phyloP scores from a whole-genome alignment of 257 asterid species.

The Thymus mandschuricus region DNA sequence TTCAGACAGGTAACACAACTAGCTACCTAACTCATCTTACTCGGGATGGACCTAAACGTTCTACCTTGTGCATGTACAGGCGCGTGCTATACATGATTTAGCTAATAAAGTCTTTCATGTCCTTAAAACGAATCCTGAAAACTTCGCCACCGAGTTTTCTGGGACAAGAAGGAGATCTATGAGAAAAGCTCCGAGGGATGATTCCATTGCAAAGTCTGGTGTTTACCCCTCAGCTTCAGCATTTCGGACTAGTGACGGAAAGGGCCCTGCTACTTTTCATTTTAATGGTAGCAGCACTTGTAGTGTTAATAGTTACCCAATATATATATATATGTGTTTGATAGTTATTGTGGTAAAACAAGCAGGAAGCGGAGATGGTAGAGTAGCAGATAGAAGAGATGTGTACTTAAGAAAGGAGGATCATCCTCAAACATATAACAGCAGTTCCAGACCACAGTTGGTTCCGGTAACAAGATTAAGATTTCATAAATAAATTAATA shows the following conservation, averaged over 20 bases:
- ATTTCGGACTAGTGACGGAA: conserved; percentile 31
- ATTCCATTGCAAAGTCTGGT: no score
- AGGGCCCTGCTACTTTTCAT: conserved; percentile 15
- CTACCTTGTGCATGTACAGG: conserved; percentile 42
- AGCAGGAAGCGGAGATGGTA: conserved; percentile 42
- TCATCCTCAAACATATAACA: conserved; percentile 5
- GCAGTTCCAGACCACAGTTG: conserved; percentile 28
- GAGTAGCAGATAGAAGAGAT: conserved; percentile 42
- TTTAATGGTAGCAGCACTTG: not conserved
- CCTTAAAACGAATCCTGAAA: conserved; percentile 64
- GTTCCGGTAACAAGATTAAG: conserved; percentile 42
- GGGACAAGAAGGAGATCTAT: conserved; percentile 73
- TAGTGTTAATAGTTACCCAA: not conserved
- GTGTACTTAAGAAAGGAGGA: conserved; percentile 37
- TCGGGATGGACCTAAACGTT: not conserved
- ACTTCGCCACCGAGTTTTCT: conserved; percentile 57
- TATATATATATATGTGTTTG: no score
- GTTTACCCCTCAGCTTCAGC: conserved; percentile 34
- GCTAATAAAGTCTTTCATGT: conserved; percentile 78
- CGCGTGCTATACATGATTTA: conserved; percentile 73
- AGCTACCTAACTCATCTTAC: not conserved
- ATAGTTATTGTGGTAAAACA: no score
- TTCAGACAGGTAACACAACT: conserved; percentile 64
- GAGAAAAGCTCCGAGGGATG: conserved; percentile 51
- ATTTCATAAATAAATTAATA: not conserved